These are phyloP conservation scores for Gryganskiella cystojenkinii DNA, from an alignment of 192 early-diverging fungal genomes.

Conservation along the genomic window DNA sequence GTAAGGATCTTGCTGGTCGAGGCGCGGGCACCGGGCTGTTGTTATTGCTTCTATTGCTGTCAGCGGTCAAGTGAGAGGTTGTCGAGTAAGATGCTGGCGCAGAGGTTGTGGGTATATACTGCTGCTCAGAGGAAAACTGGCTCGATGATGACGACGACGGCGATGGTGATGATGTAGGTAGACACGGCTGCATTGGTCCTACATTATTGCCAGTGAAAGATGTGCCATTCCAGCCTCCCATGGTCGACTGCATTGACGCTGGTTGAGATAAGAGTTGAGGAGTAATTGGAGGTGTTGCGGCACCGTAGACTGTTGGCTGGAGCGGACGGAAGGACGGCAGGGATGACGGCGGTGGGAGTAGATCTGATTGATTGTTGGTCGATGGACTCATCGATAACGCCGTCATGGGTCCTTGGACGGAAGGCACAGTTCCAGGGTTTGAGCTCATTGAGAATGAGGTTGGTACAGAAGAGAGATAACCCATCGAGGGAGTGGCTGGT, in stretches of 20 bases:
- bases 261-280: background rate
- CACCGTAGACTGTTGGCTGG: constrained; percentile 24
- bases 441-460: constrained; percentile 1
- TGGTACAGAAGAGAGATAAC: constrained; percentile 5
- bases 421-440: background rate
- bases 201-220: too few relatives aligned
- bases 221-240: too few relatives aligned
- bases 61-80: too few relatives aligned
- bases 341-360: constrained; percentile 7
- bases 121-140: too few relatives aligned
- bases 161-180: too few relatives aligned
- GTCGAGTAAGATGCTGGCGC: background rate
- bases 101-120: constrained; percentile 10
- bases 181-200: too few relatives aligned
- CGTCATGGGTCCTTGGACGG: constrained; percentile 3
- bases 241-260: background rate
- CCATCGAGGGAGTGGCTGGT: background rate
- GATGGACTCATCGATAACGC: constrained; percentile 9
- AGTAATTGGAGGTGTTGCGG: background rate
- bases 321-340: constrained; percentile 33
- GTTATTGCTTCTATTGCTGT: background rate
- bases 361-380: background rate
- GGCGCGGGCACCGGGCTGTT: constrained; percentile 15
- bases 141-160: too few relatives aligned
- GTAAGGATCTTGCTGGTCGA: constrained; percentile 7